These are phyloP conservation scores for Flagelloscypha sp. DNA, from an alignment of 768 basidiomycete species.

Conservation along the genomic window DNA sequence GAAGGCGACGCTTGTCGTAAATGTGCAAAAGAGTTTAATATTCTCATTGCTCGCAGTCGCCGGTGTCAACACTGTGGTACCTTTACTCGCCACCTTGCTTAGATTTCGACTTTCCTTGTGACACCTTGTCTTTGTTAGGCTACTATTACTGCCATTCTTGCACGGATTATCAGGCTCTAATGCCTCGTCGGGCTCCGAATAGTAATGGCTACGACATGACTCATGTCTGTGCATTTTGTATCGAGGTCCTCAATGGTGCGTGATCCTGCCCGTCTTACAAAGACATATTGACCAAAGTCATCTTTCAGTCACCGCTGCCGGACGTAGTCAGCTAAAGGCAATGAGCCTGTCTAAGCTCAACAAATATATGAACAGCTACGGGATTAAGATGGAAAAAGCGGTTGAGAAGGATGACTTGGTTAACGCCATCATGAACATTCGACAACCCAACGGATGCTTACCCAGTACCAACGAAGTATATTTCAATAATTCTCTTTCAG, in stretches of 20 bases:
- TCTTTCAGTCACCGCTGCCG: slow-evolving; percentile 58
- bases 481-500: slow-evolving; percentile 19
- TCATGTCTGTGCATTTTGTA: slow-evolving; percentile 66
- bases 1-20: slow-evolving; percentile 45
- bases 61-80: slow-evolving; percentile 72
- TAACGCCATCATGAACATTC: slow-evolving; percentile 41
- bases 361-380: slow-evolving; percentile 64
- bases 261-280: slow-evolving; percentile 7
- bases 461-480: slow-evolving; percentile 48
- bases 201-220: slow-evolving; percentile 56
- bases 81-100: slow-evolving; percentile 13
- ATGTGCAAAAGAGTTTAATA: slow-evolving; percentile 66
- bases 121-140: slow-evolving; percentile 31
- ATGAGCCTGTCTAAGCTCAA: slow-evolving; percentile 55
- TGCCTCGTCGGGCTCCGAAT: slow-evolving; percentile 52
- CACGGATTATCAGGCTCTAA: slow-evolving; percentile 67
- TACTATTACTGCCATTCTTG: slow-evolving; percentile 68
- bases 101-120: slow-evolving; percentile 4
- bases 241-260: slow-evolving; percentile 61
- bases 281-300: slow-evolving; percentile 3
- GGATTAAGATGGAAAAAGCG: slow-evolving; percentile 50
- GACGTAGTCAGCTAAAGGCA: slow-evolving; percentile 44
- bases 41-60: slow-evolving; percentile 54
- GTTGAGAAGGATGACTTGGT: slow-evolving; percentile 78
- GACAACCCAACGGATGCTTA: slow-evolving; percentile 60